Evolutionary conservation across 2,329 filamentous ascomycete genomes (phyloP).

Genomic region (Penicillium sclerotigenum): DNA sequence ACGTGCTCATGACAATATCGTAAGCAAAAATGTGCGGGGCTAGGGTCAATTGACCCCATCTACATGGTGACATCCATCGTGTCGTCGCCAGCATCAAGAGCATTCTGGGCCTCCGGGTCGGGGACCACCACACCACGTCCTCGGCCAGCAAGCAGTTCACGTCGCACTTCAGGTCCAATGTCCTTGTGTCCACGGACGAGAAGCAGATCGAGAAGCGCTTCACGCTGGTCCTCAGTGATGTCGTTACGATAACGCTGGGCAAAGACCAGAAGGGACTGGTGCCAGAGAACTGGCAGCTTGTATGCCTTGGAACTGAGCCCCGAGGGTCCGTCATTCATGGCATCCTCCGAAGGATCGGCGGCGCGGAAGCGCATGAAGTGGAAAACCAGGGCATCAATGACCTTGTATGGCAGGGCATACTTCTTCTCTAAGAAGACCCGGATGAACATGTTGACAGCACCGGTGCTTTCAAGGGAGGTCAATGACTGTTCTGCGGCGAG

Average conservation of each 20-base stretch:
- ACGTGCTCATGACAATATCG: slow-evolving; percentile 27
- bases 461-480: slow-evolving; percentile 73
- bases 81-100: slow-evolving; percentile 72
- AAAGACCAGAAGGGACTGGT: slow-evolving; percentile 88
- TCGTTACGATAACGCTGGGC: slow-evolving; percentile 93
- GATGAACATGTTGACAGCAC: slow-evolving; percentile 93
- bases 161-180: slow-evolving; percentile 86
- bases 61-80: slow-evolving; percentile 72
- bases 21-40: slow-evolving; percentile 23
- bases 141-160: slow-evolving; percentile 82
- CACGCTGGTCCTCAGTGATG: slow-evolving; percentile 90
- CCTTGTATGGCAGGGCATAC: slow-evolving; percentile 91
- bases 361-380: slow-evolving; percentile 89
- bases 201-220: slow-evolving; percentile 83
- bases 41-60: slow-evolving; percentile 5
- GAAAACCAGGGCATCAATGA: slow-evolving; percentile 91
- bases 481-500: slow-evolving; percentile 88
- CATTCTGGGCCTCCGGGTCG: slow-evolving; percentile 52
- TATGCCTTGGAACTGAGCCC: slow-evolving; percentile 51
- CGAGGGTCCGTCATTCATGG: slow-evolving; percentile 43
- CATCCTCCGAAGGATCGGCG: slow-evolving; percentile 56
- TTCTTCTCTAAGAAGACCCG: slow-evolving; percentile 92
- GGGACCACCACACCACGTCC: slow-evolving; percentile 68
- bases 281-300: slow-evolving; percentile 90
- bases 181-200: slow-evolving; percentile 78